phyloP scores from a whole-genome alignment of 495 filamentous ascomycete species.

The Podospora anserina region DNA sequence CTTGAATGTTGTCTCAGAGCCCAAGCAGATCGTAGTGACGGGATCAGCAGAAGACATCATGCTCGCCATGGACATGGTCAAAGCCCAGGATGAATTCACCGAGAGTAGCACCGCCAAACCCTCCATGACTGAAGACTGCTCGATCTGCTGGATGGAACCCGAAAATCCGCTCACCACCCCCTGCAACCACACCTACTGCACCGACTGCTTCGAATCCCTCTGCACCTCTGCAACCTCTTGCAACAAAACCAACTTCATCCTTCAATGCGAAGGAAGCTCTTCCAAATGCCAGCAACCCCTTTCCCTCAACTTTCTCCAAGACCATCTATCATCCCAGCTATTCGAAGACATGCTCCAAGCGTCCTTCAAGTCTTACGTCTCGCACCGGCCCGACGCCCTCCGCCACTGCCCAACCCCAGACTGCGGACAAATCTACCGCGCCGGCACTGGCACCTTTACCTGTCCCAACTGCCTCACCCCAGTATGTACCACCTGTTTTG shows the following conservation, averaged over 20 bases:
- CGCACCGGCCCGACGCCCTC: constrained; percentile 31
- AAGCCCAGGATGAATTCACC: not conserved
- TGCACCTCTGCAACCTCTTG: constrained; percentile 28
- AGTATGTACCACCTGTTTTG: constrained; percentile 41
- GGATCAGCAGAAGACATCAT: constrained; percentile 29
- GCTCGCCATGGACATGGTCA: constrained; percentile 16
- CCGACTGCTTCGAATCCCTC: constrained; percentile 41
- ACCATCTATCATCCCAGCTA: constrained; percentile 31
- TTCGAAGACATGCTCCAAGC: constrained; percentile 41
- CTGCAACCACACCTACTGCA: constrained; percentile 48
- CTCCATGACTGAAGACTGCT: constrained; percentile 25
- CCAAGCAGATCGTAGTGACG: constrained; percentile 31
- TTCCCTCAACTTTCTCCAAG: constrained; percentile 34
- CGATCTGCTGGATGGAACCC: constrained; percentile 41
- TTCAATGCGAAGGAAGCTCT: constrained; percentile 33
- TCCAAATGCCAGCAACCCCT: constrained; percentile 31
- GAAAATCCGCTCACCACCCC: constrained; percentile 36
- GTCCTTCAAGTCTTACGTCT: constrained; percentile 40
- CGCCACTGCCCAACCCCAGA: constrained; percentile 43
- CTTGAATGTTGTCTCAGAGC: constrained; percentile 34
- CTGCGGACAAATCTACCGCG: constrained; percentile 43
- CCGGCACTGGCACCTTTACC: constrained; percentile 23
- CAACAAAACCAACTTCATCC: constrained; percentile 8
- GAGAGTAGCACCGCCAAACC: not conserved
- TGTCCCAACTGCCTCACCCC: constrained; percentile 38